These are phyloP conservation scores for Eragrostis tef DNA, from an alignment of 202 grass and related monocot genomes.

Conservation along the genomic window DNA sequence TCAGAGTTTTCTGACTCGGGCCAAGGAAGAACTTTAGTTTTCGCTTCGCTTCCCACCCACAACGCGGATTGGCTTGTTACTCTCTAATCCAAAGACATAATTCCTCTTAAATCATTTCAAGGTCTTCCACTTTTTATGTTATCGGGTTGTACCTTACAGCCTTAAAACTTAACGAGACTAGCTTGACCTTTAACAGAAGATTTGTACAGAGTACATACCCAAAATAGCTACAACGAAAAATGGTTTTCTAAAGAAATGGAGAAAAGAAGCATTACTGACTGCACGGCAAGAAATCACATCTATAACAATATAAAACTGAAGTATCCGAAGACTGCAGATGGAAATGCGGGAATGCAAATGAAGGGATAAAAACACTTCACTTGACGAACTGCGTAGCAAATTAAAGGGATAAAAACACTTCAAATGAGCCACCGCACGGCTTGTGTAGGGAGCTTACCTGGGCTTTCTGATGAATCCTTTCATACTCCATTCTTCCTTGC, in stretches of 20 bases:
- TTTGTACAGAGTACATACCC: not conserved
- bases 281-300: not conserved
- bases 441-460: constrained; percentile 62
- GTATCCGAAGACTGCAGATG: not conserved
- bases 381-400: not conserved
- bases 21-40: not conserved
- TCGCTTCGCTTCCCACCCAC: not conserved
- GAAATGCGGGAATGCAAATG: not conserved
- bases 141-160: not conserved
- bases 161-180: not conserved
- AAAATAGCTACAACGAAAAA: not conserved
- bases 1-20: not conserved
- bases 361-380: not conserved
- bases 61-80: not conserved
- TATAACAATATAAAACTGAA: constrained; percentile 16
- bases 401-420: not conserved
- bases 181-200: constrained; percentile 18
- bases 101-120: not conserved
- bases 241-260: not conserved
- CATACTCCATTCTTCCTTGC: constrained; percentile 78
- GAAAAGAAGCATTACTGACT: not conserved
- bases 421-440: not conserved
- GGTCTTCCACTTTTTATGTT: not conserved
- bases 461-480: constrained; percentile 86
- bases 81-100: not conserved